phyloP scores from a whole-genome alignment of 1,284 basidiomycete species.

The Somion occarium region DNA sequence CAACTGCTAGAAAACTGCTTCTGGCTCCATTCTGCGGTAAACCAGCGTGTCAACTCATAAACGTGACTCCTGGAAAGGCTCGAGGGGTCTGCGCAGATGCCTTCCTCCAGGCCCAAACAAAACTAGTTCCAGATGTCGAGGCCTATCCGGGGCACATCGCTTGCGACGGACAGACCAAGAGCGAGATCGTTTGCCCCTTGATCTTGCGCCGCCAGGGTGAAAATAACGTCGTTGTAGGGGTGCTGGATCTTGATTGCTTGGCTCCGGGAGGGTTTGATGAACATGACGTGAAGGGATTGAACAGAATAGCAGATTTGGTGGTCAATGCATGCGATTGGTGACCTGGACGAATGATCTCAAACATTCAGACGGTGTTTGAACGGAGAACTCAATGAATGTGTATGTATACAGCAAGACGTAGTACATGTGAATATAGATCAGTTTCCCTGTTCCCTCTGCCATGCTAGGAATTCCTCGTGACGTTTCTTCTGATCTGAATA shows the following conservation, averaged over 20 bases:
- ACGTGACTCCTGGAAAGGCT: conserved; percentile 47
- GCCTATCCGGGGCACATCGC: conserved; percentile 86
- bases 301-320: conserved; percentile 64
- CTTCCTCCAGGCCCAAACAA: conserved; percentile 48
- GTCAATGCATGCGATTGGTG: conserved; percentile 54
- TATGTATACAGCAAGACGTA: not conserved
- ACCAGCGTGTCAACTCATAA: conserved; percentile 83
- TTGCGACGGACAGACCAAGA: conserved; percentile 82
- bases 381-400: not conserved
- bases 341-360: not conserved
- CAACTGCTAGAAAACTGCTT: conserved; percentile 36
- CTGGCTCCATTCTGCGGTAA: conserved; percentile 86
- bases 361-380: not conserved
- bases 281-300: conserved; percentile 69
- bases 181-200: conserved; percentile 83
- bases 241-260: conserved; percentile 84
- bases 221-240: conserved; percentile 52
- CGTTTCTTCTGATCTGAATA: conserved; percentile 73
- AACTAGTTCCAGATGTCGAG: conserved; percentile 72
- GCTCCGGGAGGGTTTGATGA: conserved; percentile 67
- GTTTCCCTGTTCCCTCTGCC: conserved; percentile 38
- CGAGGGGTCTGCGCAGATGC: conserved; percentile 82
- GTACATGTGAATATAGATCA: not conserved
- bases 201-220: conserved; percentile 32
- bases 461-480: conserved; percentile 72